Evolutionary conservation across 2,329 filamentous ascomycete species (phyloP), one percentile per base, ranked within the genome.

Genomic region (Stachybotrys echinatus): DNA sequence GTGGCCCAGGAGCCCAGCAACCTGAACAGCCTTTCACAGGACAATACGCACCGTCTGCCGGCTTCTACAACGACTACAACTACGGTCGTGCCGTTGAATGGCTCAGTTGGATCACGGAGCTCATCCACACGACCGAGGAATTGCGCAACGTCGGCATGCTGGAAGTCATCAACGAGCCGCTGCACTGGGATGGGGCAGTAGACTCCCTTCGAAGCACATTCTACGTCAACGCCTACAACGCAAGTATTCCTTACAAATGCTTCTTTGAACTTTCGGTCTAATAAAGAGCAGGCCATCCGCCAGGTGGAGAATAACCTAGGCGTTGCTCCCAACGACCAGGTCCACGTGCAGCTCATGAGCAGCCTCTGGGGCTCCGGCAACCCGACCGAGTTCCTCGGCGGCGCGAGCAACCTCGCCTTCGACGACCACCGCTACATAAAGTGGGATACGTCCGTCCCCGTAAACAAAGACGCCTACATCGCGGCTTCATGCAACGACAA

Each of bases 371-470:
- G 74, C n/a, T 73, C 77, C 3, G 79, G 79, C 8, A 71, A 82
- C 55, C 76, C 80, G 2, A 73, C 67, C 22, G 55, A 73, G 47
- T 68, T 65, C 48, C 64, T 83, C 12, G 58, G 65, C 12, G 64
- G 69, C 55, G 65, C 66, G 14, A 63, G 68, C 39, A 72, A 69
- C 57, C 68, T 74, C 5, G 74, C 74, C 18, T 84, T 76, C 56
- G 80, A 84, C 59, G 75, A 82, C 63, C 80, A 83, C 59, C 73
- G 77, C 23, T 84, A 84, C 61, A 63, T 81, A 42, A 83, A 83
- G 60, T 84, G 74, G 70, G 59, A 61, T n/a, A 53, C 51, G 5
- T 55, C 49, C 45, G 51, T 62, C 17, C 22, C 48, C 3, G 72
- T 72, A 55, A 56, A 50, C 1, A 53, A 71, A 34, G 55, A 63